phyloP scores from a whole-genome alignment of 164 flowering plant genomes.

The Nelumbo lutea region DNA sequence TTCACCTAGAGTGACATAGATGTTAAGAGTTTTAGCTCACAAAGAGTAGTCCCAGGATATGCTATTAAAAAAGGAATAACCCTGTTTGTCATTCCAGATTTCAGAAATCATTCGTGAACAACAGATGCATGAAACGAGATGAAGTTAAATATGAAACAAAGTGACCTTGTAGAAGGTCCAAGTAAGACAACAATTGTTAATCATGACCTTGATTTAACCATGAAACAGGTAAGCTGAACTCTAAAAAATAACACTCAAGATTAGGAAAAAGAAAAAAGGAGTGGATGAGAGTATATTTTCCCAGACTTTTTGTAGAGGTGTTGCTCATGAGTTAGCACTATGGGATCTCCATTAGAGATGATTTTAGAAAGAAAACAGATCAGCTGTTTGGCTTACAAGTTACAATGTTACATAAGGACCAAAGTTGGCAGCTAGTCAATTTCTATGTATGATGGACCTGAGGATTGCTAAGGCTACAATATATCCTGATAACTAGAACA shows the following conservation, averaged over 20 bases:
- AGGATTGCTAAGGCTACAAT: too few relatives aligned
- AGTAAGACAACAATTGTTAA: neutral
- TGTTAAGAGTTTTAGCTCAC: conserved; percentile 1
- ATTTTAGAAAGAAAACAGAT: neutral
- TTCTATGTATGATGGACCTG: too few relatives aligned
- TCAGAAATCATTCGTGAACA: neutral
- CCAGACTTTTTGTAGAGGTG: neutral
- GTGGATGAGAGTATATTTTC: neutral
- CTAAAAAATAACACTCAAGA: neutral
- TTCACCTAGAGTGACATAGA: conserved; percentile 33
- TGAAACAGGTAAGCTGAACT: neutral
- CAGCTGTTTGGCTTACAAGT: neutral
- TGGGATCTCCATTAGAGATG: neutral
- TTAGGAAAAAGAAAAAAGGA: neutral
- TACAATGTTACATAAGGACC: neutral
- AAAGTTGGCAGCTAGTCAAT: too few relatives aligned
- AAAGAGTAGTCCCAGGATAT: conserved; percentile 1
- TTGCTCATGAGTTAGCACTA: neutral
- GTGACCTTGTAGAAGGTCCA: neutral
- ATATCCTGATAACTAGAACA: too few relatives aligned
- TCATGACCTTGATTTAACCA: neutral
- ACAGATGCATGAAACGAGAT: neutral
- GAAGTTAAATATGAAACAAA: neutral
- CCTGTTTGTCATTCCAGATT: neutral
- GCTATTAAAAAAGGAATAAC: neutral